A percentile compares a stretch with the other conserved stretches of the same genome.
phyloP scores from a whole-genome alignment of 2,329 filamentous ascomycete genomes.

The Volutella citrinella region DNA sequence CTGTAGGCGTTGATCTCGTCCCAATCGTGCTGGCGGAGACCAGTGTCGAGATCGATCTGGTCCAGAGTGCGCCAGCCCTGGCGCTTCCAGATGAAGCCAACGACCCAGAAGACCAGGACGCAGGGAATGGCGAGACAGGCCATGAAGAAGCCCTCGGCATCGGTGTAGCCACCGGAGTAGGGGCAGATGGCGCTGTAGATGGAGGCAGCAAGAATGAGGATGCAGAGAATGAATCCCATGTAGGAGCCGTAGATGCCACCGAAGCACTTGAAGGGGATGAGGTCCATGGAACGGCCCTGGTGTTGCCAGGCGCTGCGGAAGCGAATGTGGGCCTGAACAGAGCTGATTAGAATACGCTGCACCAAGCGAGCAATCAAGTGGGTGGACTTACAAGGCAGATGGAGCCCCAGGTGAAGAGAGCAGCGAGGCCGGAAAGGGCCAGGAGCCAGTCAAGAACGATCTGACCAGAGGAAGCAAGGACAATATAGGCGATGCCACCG shows the following conservation, averaged over 20 bases:
- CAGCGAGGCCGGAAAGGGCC: slow-evolving; percentile 59
- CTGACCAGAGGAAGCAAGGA: slow-evolving; percentile 42
- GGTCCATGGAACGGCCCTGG: slow-evolving; percentile 59
- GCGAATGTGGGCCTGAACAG: slow-evolving; percentile 50
- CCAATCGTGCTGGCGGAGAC: slow-evolving; percentile 63
- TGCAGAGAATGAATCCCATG: slow-evolving; percentile 55
- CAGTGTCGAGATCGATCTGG: slow-evolving; percentile 66
- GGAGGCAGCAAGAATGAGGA: slow-evolving; percentile 51
- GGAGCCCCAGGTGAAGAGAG: slow-evolving; percentile 64
- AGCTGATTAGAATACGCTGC: background rate
- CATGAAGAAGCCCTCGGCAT: slow-evolving; percentile 52
- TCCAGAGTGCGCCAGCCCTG: slow-evolving; percentile 54
- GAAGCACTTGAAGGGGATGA: slow-evolving; percentile 60
- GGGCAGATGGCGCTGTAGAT: slow-evolving; percentile 48
- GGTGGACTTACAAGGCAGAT: slow-evolving; percentile 51
- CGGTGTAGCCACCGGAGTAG: slow-evolving; percentile 27
- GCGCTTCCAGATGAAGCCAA: slow-evolving; percentile 64
- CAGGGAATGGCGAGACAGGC: slow-evolving; percentile 51
- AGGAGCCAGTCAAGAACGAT: slow-evolving; percentile 63
- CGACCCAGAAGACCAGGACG: slow-evolving; percentile 51
- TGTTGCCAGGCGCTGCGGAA: slow-evolving; percentile 60
- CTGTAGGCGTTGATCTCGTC: slow-evolving; percentile 55
- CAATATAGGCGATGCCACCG: slow-evolving; percentile 47
- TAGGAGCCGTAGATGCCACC: slow-evolving; percentile 62
- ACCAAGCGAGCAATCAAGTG: background rate